A percentile compares a stretch with the other conserved stretches of the same genome.
Conservation (phyloP, 257 asterid genomes). For the Solanum etuberosum region DNA sequence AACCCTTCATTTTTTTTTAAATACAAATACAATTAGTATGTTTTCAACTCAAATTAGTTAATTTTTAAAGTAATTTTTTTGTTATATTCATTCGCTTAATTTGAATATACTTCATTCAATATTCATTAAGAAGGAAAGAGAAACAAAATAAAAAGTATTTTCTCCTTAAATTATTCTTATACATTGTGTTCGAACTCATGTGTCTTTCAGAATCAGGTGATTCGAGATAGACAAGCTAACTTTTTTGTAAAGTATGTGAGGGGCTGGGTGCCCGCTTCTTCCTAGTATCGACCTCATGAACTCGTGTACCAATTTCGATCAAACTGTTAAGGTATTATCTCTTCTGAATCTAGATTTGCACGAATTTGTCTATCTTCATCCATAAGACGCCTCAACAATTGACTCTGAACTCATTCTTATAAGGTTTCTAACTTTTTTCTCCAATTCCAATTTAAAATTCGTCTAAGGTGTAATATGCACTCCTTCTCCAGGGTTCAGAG, state of each 20-base stretch:
- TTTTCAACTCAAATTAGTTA: not conserved
- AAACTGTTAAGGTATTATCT: too few relatives aligned
- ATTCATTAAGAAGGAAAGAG: not conserved
- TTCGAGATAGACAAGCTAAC: not conserved
- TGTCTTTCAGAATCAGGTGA: not conserved
- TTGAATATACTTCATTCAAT: not conserved
- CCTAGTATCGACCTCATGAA: not conserved
- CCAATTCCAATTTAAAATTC: not conserved
- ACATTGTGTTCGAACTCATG: not conserved
- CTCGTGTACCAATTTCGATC: fast-evolving
- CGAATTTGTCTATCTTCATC: not conserved
- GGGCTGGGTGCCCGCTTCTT: not conserved
- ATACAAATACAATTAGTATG: not conserved
- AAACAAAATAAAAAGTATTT: not conserved
- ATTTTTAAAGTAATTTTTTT: not conserved
- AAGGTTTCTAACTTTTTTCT: not conserved
- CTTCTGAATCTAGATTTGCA: too few relatives aligned
- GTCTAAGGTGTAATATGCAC: not conserved
- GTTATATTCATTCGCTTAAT: not conserved
- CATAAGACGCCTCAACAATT: not conserved
- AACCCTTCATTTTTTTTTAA: not conserved
- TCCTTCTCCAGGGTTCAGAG: too few relatives aligned
- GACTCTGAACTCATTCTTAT: not conserved
- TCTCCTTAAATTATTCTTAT: not conserved
- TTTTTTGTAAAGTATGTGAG: not conserved